phyloP scores from a whole-genome alignment of 2,329 filamentous ascomycete genomes.

The Dactylellina cionopaga region DNA sequence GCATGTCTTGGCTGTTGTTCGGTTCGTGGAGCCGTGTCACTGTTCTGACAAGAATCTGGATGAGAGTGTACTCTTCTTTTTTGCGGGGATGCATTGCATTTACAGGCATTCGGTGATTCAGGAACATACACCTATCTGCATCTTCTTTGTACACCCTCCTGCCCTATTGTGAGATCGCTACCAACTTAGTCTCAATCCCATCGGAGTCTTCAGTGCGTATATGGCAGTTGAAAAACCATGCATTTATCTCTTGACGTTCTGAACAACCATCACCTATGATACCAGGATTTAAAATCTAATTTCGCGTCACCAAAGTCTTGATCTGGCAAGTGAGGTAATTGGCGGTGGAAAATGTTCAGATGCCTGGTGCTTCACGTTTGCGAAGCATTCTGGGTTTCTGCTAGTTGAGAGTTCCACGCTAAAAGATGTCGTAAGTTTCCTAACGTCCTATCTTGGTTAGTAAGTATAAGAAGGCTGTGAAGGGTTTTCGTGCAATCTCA shows the following conservation, averaged over 20 bases:
- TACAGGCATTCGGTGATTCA: slow-evolving; percentile 23
- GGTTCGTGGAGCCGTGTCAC: slow-evolving; percentile 33
- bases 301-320: slow-evolving; percentile 29
- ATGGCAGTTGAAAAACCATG: slow-evolving; percentile 44
- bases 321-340: slow-evolving; percentile 44
- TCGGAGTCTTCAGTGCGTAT: slow-evolving; percentile 30
- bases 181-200: slow-evolving; percentile 34
- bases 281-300: slow-evolving; percentile 28
- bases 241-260: slow-evolving; percentile 7
- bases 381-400: slow-evolving; percentile 20
- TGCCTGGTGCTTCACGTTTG: slow-evolving; percentile 34
- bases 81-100: slow-evolving; percentile 35
- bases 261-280: too few species aligned
- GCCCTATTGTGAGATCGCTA: slow-evolving; percentile 44
- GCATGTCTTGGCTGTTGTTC: slow-evolving; percentile 37
- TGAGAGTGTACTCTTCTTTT: slow-evolving; percentile 15
- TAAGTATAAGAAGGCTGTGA: slow-evolving; percentile 15
- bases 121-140: slow-evolving; percentile 30
- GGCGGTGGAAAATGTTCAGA: slow-evolving; percentile 26
- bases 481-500: slow-evolving; percentile 34
- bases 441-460: slow-evolving; percentile 42
- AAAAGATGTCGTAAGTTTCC: slow-evolving; percentile 46
- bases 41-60: slow-evolving; percentile 3
- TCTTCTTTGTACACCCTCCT: too few species aligned
- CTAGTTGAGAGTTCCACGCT: slow-evolving; percentile 48